Percentiles rank a stretch among this genome's conserved stretches.
Evolutionary conservation across 768 basidiomycete genomes (phyloP).

Genomic region (Termitomyces sp.): DNA sequence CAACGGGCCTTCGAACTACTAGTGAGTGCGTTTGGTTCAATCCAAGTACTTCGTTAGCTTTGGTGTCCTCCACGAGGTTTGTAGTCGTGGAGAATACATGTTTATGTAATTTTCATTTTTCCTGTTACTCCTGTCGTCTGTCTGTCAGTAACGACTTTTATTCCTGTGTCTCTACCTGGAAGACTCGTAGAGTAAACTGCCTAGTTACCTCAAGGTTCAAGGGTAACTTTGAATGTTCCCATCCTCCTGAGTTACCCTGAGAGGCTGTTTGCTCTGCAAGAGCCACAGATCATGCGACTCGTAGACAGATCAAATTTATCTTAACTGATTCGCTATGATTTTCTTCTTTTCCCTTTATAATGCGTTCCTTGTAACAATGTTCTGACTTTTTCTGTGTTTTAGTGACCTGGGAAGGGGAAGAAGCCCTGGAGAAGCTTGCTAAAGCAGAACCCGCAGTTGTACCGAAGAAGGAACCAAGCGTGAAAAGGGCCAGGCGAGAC

Average conservation of each 20-base stretch:
- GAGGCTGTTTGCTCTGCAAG: conserved; percentile 19
- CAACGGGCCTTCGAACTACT: conserved; percentile 62
- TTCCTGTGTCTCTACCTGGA: conserved; percentile 13
- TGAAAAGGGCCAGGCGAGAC: conserved; percentile 20
- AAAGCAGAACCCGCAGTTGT: conserved; percentile 25
- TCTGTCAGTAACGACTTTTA: conserved; percentile 18
- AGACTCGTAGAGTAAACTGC: conserved; percentile 19
- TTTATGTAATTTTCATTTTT: conserved; percentile 27
- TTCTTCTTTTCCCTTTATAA: conserved; percentile 4
- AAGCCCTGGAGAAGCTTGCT: conserved; percentile 47
- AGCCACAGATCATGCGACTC: conserved; percentile 14
- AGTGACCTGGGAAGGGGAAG: conserved; percentile 76
- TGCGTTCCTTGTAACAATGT: conserved; percentile 8
- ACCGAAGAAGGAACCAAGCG: conserved; percentile 26
- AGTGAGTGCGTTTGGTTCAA: conserved; percentile 63
- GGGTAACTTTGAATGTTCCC: conserved; percentile 19
- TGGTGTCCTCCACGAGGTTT: conserved; percentile 25
- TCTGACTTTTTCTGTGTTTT: conserved; percentile 20
- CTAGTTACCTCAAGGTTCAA: conserved; percentile 15
- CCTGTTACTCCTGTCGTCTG: conserved; percentile 11
- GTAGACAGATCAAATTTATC: conserved; percentile 5
- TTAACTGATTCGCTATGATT: conserved; percentile 7
- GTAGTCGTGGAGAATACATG: conserved; percentile 33
- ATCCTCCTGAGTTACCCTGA: conserved; percentile 21
- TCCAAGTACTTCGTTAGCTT: conserved; percentile 26